Evolutionary conservation across 305 asterid genomes (phyloP).

Genomic region (Fraxinus sp.): DNA sequence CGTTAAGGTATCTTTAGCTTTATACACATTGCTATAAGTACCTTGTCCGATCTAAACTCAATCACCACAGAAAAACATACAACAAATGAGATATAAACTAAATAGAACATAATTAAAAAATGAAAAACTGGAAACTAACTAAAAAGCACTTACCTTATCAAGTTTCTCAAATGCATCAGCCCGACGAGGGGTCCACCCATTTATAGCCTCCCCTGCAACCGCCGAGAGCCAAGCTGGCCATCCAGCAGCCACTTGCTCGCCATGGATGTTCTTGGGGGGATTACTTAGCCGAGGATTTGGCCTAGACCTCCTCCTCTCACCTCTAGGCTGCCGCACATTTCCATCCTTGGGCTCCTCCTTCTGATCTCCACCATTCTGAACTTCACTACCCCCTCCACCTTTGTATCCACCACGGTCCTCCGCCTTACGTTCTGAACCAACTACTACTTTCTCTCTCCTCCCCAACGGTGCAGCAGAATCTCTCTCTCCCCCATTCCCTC

Average conservation of each 20-base stretch:
- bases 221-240: conserved; percentile 94
- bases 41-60: conserved; percentile 85
- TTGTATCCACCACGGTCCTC: conserved; percentile 32
- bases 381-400: conserved; percentile 38
- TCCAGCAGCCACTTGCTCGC: conserved; percentile 96
- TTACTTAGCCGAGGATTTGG: conserved; percentile 83
- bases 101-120: conserved; percentile 15
- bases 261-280: conserved; percentile 71
- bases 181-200: conserved; percentile 86
- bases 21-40: conserved; percentile 88
- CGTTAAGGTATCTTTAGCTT: conserved; percentile 68
- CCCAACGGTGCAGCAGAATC: conserved; percentile 48
- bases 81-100: conserved; percentile 21
- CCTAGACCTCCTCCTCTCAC: conserved; percentile 73
- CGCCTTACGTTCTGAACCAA: conserved; percentile 43
- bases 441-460: conserved; percentile 59
- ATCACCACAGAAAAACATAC: conserved; percentile 16
- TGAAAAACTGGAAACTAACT: conserved; percentile 14
- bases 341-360: conserved; percentile 48
- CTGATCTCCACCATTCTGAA: conserved; percentile 51
- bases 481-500: conserved; percentile 40
- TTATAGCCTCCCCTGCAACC: conserved; percentile 91
- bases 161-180: conserved; percentile 86
- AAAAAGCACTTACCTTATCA: conserved; percentile 58
- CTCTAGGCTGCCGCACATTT: conserved; percentile 34